A percentile compares a stretch with the other conserved stretches of the same genome.
Evolutionary conservation across 352 stramenopile genomes (phyloP).

Genomic region (Phytophthora fragariae): DNA sequence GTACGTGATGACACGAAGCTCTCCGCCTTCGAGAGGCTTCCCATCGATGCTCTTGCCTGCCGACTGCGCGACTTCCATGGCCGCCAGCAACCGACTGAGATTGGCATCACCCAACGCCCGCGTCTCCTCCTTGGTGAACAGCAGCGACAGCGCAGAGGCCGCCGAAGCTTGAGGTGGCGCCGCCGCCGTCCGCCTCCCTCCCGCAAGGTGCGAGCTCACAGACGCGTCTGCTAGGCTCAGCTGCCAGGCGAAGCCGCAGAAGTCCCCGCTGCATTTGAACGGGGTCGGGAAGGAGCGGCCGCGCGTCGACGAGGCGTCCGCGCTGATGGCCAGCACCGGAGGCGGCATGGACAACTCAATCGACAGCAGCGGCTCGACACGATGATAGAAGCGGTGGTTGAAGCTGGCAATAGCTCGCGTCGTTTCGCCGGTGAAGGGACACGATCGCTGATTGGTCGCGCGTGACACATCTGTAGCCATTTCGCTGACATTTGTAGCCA

Average conservation of each 20-base stretch:
- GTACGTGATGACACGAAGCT: conserved; percentile 74
- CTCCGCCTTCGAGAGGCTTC: conserved; percentile 12
- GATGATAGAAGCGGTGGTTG: background rate
- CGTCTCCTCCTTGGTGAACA: conserved; percentile 64
- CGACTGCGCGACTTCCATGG: conserved; percentile 47
- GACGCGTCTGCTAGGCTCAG: conserved; percentile 28
- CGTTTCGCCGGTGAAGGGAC: conserved; percentile 18
- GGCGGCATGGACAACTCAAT: conserved; percentile 17
- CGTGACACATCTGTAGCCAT: background rate
- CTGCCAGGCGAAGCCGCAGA: conserved; percentile 65
- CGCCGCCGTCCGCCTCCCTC: conserved; percentile 21
- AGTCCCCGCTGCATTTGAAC: conserved; percentile 84
- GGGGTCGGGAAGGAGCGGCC: conserved; percentile 60
- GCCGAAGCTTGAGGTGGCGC: conserved; percentile 27
- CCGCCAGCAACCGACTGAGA: conserved; percentile 45
- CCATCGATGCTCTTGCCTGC: conserved; percentile 20
- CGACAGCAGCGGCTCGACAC: background rate
- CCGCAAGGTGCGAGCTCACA: background rate
- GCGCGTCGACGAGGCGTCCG: conserved; percentile 17
- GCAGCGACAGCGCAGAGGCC: conserved; percentile 48
- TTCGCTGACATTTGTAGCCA: conserved; percentile 7
- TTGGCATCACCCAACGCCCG: conserved; percentile 47
- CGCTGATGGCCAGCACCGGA: conserved; percentile 11
- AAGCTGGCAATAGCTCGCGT: conserved; percentile 14
- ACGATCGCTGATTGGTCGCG: conserved; percentile 32